Conservation (phyloP, 78 protist species). For the Dictyostelium citrinum region DNA sequence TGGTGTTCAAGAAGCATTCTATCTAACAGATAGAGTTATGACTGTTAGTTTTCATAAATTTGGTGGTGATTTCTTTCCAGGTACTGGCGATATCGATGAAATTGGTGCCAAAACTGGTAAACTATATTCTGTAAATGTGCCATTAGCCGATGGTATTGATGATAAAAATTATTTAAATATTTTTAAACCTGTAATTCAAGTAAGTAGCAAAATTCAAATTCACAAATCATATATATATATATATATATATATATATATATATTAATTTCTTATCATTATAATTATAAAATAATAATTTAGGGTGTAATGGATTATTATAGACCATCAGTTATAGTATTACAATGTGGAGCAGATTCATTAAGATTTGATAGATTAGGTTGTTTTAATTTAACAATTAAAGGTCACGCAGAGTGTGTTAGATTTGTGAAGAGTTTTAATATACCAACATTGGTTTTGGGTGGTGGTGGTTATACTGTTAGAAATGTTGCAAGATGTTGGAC, state of each 20-base stretch:
- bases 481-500: constrained; percentile 99
- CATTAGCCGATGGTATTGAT: constrained; percentile 98
- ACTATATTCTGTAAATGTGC: constrained; percentile 95
- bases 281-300: too few species aligned
- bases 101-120: constrained; percentile 94
- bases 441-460: constrained; percentile 98
- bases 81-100: constrained; percentile 96
- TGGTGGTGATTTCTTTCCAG: constrained; percentile 98
- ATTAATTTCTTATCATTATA: too few species aligned
- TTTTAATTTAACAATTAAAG: constrained; percentile 93
- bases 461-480: constrained; percentile 99
- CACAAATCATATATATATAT: too few species aligned
- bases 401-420: constrained; percentile 94
- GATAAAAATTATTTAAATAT: constrained; percentile 90
- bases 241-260: too few species aligned
- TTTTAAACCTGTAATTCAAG: constrained; percentile 92
- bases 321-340: constrained; percentile 96
- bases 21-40: constrained; percentile 96
- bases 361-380: constrained; percentile 98
- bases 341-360: constrained; percentile 99
- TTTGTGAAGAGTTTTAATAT: constrained; percentile 86
- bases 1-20: constrained; percentile 95
- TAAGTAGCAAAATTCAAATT: too few species aligned
- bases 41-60: constrained; percentile 98
- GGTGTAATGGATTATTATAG: constrained; percentile 88